Percentiles rank a stretch among this genome's conserved stretches.
Conservation (phyloP, 331 rosid species). For the Erythrophleum ivorense region DNA sequence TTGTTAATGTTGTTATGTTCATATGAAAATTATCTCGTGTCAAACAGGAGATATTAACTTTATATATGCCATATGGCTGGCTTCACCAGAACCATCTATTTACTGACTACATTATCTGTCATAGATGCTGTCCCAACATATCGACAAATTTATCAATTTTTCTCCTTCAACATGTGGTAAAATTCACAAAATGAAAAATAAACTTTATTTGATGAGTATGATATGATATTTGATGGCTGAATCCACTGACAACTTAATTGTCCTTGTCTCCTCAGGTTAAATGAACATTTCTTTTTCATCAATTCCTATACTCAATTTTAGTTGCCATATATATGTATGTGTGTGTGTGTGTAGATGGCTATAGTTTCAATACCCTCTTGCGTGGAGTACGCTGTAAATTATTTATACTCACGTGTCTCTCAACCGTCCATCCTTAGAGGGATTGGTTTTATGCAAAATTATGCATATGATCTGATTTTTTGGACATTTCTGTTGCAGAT, state of each 20-base stretch:
- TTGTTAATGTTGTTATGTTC: background rate
- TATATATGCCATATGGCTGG: no score
- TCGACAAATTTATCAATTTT: no score
- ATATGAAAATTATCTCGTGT: background rate
- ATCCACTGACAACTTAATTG: no score
- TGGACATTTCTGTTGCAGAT: conserved; percentile 56
- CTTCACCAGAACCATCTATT: no score
- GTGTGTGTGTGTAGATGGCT: background rate
- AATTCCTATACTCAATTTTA: conserved; percentile 24
- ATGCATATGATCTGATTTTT: conserved; percentile 41
- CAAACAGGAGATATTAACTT: no score
- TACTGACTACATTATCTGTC: no score
- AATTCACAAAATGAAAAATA: no score
- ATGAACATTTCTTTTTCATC: background rate
- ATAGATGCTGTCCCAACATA: no score
- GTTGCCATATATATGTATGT: background rate
- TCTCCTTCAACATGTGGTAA: no score
- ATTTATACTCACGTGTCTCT: conserved; percentile 24
- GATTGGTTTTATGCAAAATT: conserved; percentile 12
- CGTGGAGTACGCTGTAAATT: conserved; percentile 13
- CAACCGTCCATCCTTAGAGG: conserved; percentile 14
- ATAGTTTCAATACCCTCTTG: background rate
- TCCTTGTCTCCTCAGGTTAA: background rate
- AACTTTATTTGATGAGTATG: no score
- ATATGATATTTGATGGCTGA: no score